Base-by-base conservation (phyloP, 192 early-diverging fungal species). In the Powellomyces hirtus region DNA sequence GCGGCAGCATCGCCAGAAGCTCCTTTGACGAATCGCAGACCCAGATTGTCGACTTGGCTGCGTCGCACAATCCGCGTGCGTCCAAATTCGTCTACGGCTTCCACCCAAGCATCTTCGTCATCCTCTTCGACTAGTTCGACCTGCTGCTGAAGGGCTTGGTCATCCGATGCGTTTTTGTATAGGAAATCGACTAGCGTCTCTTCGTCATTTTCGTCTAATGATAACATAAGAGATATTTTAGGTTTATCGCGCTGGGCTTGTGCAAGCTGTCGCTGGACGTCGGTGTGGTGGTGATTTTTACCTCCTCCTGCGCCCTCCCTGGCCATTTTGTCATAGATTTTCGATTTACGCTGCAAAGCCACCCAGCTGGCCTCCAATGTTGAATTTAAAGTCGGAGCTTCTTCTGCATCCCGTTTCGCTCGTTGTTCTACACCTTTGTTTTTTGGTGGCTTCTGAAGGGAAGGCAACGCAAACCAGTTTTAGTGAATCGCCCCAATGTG, bases 1-100 rank as follows among this genome's bases (percentile, higher is more conserved):
- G 10, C 26, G 33, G 29, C 29, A 1, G n/a, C 1, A 5, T 22
- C 36, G 10, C 34, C 36, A 30, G 56, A 44, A 29, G 38, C 53
- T 14, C 20, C 67, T 1, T 59, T 46, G 22, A 46, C 36, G 35
- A 63, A 53, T 26, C 60, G 49, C 14, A 73, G 56, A 29, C 70
- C 73, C 24, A 70, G 58, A 26, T 61, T 57, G 1, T n/a, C 53
- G 6, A 71, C 66, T 69, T 90, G 73, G 52, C 84, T 85, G 57
- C 77, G 77, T 20, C 87, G 78, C 14, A 87, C 79, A 1, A 88
- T 68, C 22, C 87, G 75, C 34, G 89, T 84, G 20, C 90, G 70
- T 10, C 90, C 90, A 86, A 87, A 92, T 57, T 91, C 87, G 73
- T 92, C 90, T 0, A 81, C 73, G 55, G 88, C 82, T 33, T 90